Percentiles rank a stretch among this genome's conserved stretches.
Evolutionary conservation across 257 asterid species (phyloP).

Genomic region (Fraxinus anomala): DNA sequence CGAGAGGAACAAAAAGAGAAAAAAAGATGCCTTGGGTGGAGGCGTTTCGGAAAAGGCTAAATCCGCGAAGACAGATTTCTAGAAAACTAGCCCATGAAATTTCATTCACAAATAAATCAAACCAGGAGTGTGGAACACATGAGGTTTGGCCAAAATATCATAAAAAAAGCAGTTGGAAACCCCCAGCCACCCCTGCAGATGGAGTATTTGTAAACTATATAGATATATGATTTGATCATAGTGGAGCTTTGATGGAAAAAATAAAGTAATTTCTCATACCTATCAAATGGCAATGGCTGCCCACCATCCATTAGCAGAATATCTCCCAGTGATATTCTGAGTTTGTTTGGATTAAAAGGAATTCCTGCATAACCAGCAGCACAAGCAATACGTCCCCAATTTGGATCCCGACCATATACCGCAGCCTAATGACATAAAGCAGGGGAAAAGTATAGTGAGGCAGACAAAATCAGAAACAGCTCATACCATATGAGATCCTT

Average conservation of each 20-base stretch:
- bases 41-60: background rate
- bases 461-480: conserved; percentile 15
- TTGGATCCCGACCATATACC: conserved; percentile 93
- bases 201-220: background rate
- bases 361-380: conserved; percentile 96
- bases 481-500: conserved; percentile 2
- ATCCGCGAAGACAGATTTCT: background rate
- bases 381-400: conserved; percentile 98
- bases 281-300: conserved; percentile 85
- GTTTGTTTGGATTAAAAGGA: conserved; percentile 63
- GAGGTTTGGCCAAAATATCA: background rate
- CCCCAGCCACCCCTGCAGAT: background rate
- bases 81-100: background rate
- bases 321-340: conserved; percentile 77
- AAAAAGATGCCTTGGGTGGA: background rate
- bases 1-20: no score
- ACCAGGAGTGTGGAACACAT: background rate
- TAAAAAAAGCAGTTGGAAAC: background rate
- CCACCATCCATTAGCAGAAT: conserved; percentile 82
- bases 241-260: background rate
- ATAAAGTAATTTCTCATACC: conserved; percentile 41
- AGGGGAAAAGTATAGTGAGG: conserved; percentile 9
- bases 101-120: background rate
- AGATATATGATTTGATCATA: background rate
- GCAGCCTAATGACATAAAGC: conserved; percentile 65